Percentiles rank a stretch among this genome's conserved stretches.
These are phyloP conservation scores for Cladosporium sp. DNA, from an alignment of 2,329 filamentous ascomycete genomes.

Conservation along the genomic window DNA sequence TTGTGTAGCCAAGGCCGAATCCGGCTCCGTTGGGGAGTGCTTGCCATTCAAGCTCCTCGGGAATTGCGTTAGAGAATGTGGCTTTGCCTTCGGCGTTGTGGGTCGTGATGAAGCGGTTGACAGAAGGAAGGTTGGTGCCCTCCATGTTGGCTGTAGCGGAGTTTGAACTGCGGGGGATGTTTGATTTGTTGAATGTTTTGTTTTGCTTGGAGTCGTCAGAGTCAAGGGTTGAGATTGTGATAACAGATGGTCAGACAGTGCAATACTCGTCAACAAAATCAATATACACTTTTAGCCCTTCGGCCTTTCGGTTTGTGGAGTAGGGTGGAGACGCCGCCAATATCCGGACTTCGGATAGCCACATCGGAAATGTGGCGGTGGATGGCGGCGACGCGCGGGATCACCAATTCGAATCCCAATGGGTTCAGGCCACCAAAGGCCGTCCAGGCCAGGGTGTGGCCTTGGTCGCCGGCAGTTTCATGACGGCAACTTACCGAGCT, in stretches of 20 bases:
- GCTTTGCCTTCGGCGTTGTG: conserved; percentile 35
- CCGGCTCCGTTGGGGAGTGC: conserved; percentile 36
- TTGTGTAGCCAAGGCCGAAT: conserved; percentile 53
- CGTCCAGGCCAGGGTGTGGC: too few species aligned
- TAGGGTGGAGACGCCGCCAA: background rate
- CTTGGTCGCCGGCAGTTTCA: background rate
- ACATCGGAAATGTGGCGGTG: conserved; percentile 6
- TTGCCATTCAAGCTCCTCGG: conserved; percentile 28
- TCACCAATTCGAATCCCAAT: background rate
- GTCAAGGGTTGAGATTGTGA: background rate
- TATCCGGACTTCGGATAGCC: background rate
- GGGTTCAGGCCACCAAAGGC: background rate
- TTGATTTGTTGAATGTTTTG: background rate
- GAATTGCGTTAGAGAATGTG: conserved; percentile 27
- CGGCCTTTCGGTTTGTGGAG: background rate
- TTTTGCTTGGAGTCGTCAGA: background rate
- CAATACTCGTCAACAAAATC: background rate
- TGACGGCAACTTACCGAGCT: conserved; percentile 41
- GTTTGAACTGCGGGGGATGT: background rate
- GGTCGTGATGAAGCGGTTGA: conserved; percentile 29
- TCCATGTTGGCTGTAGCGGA: conserved; percentile 1
- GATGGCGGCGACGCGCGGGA: background rate
- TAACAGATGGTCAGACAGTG: background rate
- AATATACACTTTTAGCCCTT: background rate
- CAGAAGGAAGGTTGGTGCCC: background rate